Conservation (phyloP, 2,329 filamentous ascomycete species). For the Fusarium sp. region DNA sequence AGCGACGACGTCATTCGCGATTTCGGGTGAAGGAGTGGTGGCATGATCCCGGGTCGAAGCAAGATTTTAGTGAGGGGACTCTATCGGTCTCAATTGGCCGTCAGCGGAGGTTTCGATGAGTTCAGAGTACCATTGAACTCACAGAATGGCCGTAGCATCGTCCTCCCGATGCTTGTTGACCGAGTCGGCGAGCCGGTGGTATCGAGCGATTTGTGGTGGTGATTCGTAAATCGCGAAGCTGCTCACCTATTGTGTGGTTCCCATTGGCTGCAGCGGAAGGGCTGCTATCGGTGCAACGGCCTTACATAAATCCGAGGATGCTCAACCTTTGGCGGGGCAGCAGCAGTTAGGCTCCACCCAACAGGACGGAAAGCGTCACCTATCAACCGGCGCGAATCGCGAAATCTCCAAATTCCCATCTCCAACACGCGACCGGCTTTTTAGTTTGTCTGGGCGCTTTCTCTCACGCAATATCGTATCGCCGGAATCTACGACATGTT, state of each 20-base stretch:
- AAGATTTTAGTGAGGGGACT: slow-evolving; percentile 30
- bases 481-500: slow-evolving; percentile 40
- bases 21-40: slow-evolving; percentile 90
- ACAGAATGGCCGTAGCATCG: slow-evolving; percentile 42
- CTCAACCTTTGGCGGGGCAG: slow-evolving; percentile 20
- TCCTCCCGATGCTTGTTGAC: slow-evolving; percentile 39
- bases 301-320: slow-evolving; percentile 30
- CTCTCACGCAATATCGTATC: slow-evolving; percentile 1
- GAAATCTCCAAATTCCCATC: slow-evolving; percentile 34
- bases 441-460: slow-evolving; percentile 2
- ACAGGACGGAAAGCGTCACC: slow-evolving; percentile 23
- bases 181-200: slow-evolving; percentile 39
- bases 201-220: slow-evolving; percentile 45
- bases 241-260: slow-evolving; percentile 35
- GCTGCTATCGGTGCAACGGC: slow-evolving; percentile 9
- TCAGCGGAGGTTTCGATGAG: slow-evolving; percentile 29
- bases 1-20: slow-evolving; percentile 93
- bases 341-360: slow-evolving; percentile 8
- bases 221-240: slow-evolving; percentile 40
- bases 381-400: slow-evolving; percentile 21
- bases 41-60: slow-evolving; percentile 64
- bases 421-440: slow-evolving; percentile 22
- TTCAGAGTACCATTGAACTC: slow-evolving; percentile 42
- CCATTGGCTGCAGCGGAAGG: slow-evolving; percentile 40
- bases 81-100: slow-evolving; percentile 45